These are phyloP conservation scores for Phaeophleospora eucalypticola DNA, from an alignment of 2,329 filamentous ascomycete species.

Conservation along the genomic window DNA sequence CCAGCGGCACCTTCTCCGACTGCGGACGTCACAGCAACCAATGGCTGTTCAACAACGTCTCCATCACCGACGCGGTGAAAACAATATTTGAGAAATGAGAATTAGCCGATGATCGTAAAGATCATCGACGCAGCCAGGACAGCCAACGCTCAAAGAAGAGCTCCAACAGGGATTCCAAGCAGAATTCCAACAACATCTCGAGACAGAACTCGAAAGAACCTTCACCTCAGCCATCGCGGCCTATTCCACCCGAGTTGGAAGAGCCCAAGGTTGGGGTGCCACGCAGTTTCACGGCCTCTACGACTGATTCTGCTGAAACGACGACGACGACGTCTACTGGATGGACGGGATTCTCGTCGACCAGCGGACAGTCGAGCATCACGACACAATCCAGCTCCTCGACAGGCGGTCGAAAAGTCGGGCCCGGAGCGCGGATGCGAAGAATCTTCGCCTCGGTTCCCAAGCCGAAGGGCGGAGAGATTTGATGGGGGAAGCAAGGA, in stretches of 20 bases:
- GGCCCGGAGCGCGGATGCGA: neutral
- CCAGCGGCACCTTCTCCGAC: constrained; percentile 27
- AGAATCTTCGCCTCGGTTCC: neutral
- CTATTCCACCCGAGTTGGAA: too few species aligned
- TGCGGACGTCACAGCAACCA: constrained; percentile 49
- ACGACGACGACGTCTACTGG: neutral
- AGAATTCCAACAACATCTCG: neutral
- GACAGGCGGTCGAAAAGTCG: neutral
- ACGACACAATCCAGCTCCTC: constrained; percentile 1
- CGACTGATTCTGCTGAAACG: constrained; percentile 5
- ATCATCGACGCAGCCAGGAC: constrained; percentile 4
- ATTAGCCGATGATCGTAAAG: constrained; percentile 8
- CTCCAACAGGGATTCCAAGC: neutral
- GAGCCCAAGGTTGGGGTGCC: too few species aligned
- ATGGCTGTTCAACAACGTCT: constrained; percentile 50
- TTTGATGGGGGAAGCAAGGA: too few species aligned
- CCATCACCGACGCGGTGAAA: constrained; percentile 42
- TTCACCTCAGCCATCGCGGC: too few species aligned
- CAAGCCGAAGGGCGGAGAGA: too few species aligned
- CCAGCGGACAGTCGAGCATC: neutral
- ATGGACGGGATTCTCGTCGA: too few species aligned
- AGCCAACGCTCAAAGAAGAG: neutral
- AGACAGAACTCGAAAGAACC: too few species aligned
- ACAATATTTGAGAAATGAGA: constrained; percentile 23
- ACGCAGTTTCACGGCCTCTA: constrained; percentile 4